phyloP scores from a whole-genome alignment of 1,139 yeast species.

The Candida smagusa region DNA sequence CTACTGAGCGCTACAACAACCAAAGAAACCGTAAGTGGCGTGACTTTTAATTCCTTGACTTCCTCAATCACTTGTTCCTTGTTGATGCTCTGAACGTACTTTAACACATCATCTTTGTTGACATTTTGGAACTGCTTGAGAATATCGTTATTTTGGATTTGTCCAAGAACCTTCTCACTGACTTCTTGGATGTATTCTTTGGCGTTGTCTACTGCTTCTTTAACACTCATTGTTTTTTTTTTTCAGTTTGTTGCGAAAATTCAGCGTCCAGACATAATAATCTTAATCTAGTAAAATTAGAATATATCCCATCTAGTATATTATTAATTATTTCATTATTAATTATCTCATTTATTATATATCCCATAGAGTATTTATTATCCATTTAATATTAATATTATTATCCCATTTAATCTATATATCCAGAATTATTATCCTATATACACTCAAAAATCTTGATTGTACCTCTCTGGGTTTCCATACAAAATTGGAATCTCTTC shows the following conservation, averaged over 20 bases:
- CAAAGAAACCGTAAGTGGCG: conserved; percentile 35
- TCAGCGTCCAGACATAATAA: too few relatives aligned
- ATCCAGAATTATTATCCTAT: too few relatives aligned
- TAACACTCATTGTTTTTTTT: conserved; percentile 7
- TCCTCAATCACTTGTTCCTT: conserved; percentile 29
- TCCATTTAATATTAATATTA: too few relatives aligned
- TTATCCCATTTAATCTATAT: too few relatives aligned
- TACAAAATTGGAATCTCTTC: conserved; percentile 9
- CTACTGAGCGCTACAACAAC: conserved; percentile 32
- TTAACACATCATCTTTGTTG: conserved; percentile 3
- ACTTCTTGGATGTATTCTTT: conserved; percentile 4
- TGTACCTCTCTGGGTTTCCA: too few relatives aligned
- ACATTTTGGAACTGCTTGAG: not conserved
- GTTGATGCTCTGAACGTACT: conserved; percentile 7
- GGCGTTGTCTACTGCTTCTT: conserved; percentile 5
- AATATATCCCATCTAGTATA: too few relatives aligned
- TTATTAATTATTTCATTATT: too few relatives aligned
- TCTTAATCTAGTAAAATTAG: too few relatives aligned
- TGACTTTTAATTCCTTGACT: conserved; percentile 25
- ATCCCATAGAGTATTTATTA: too few relatives aligned
- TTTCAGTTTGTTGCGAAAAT: not conserved
- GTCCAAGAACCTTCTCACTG: not conserved
- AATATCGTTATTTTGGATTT: not conserved
- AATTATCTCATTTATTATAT: too few relatives aligned
- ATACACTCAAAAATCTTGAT: too few relatives aligned